These are phyloP conservation scores for Plasmodium falciparum DNA, from an alignment of 169 alveolate genomes.

Conservation along the genomic window DNA sequence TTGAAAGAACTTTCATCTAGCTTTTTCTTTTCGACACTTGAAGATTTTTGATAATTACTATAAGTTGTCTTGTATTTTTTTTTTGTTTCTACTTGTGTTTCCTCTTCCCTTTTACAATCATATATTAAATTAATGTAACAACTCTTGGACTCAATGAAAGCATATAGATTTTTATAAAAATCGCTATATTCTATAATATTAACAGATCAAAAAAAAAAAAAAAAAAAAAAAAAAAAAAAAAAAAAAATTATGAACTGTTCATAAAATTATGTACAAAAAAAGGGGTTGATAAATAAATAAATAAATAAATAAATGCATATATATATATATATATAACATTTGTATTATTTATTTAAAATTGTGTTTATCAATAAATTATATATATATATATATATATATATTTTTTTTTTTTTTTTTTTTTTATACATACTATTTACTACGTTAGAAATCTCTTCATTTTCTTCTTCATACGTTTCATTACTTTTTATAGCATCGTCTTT, in stretches of 20 bases:
- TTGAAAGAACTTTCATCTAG: conserved; percentile 34
- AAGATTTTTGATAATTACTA: neutral
- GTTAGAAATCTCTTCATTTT: too few species aligned
- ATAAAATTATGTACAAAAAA: too few species aligned
- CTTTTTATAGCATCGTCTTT: too few species aligned
- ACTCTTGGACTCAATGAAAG: conserved; percentile 43
- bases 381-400: too few species aligned
- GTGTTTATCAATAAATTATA: too few species aligned
- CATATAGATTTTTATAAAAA: conserved; percentile 59
- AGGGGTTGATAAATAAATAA: neutral
- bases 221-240: neutral
- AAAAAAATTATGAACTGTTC: too few species aligned
- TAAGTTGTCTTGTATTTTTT: conserved; percentile 3
- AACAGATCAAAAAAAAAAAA: neutral
- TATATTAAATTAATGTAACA: conserved; percentile 41
- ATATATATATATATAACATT: too few species aligned
- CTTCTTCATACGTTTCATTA: too few species aligned
- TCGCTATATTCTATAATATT: conserved; percentile 42
- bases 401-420: too few species aligned
- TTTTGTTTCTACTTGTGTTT: conserved; percentile 4
- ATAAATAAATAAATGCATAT: neutral
- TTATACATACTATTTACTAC: too few species aligned
- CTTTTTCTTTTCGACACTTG: conserved; percentile 14
- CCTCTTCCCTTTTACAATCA: conserved; percentile 13
- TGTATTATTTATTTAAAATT: too few species aligned